Conservation (phyloP, 129 eudicot genomes). For the Ambrosia artemisiifolia region DNA sequence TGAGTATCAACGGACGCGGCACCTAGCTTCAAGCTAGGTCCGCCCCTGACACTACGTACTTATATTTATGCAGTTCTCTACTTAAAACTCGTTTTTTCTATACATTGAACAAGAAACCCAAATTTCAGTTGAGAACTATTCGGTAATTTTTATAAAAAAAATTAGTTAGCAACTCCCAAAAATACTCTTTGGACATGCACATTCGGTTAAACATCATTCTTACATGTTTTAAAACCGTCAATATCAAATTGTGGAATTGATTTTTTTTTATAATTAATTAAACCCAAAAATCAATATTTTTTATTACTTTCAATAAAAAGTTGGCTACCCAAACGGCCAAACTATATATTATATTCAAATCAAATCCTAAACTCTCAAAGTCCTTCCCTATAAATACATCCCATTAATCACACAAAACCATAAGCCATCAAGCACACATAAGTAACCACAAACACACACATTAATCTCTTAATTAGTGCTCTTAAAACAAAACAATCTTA, state of each 20-base stretch:
- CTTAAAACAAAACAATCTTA: neutral
- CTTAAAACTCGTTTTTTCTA: too few species aligned
- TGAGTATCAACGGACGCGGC: too few species aligned
- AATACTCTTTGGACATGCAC: neutral
- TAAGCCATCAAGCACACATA: conserved; percentile 9
- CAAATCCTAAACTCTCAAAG: neutral
- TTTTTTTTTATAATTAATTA: neutral
- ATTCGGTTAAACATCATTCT: conserved; percentile 2
- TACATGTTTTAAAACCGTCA: conserved; percentile 2
- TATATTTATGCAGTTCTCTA: too few species aligned
- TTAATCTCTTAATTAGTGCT: neutral
- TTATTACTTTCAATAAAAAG: conserved; percentile 2
- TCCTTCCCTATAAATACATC: conserved; percentile 25
- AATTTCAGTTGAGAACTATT: too few species aligned
- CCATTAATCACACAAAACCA: neutral
- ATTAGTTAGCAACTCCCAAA: neutral
- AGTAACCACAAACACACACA: conserved; percentile 7
- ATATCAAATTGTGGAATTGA: neutral
- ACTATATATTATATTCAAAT: conserved; percentile 22
- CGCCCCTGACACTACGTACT: too few species aligned
- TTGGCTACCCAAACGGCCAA: conserved; percentile 34
- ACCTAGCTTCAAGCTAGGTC: too few species aligned
- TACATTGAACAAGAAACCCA: too few species aligned
- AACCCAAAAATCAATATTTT: neutral
- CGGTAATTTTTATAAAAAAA: neutral